phyloP scores from a whole-genome alignment of 805 yeast species.

The Candida montana region DNA sequence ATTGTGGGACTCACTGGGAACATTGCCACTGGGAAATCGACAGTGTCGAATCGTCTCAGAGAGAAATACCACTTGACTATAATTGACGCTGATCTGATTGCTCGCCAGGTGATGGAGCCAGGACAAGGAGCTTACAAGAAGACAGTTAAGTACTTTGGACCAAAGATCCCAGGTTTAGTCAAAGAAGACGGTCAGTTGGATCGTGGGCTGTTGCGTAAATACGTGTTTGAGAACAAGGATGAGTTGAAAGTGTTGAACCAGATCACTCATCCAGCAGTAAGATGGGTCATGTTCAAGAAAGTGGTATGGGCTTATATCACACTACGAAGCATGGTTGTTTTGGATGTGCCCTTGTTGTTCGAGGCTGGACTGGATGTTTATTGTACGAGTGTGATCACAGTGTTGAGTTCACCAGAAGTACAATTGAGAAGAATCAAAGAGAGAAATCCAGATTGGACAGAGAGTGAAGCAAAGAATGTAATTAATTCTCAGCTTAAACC shows the following conservation, averaged over 20 bases:
- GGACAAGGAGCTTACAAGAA: slow-evolving; percentile 64
- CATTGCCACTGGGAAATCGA: slow-evolving; percentile 94
- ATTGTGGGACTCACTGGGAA: slow-evolving; percentile 97
- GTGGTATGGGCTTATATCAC: slow-evolving; percentile 52
- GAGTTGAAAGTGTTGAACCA: slow-evolving; percentile 58
- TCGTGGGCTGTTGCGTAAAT: slow-evolving; percentile 68
- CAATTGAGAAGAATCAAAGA: slow-evolving; percentile 60
- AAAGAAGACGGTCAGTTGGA: slow-evolving; percentile 40
- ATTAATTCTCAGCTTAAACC: slow-evolving; percentile 73
- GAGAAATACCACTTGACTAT: slow-evolving; percentile 50
- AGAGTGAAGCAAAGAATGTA: slow-evolving; percentile 65
- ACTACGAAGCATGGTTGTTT: slow-evolving; percentile 55
- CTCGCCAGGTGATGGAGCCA: slow-evolving; percentile 80
- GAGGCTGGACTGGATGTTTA: slow-evolving; percentile 67
- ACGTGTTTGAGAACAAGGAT: slow-evolving; percentile 65
- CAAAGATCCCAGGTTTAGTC: slow-evolving; percentile 46
- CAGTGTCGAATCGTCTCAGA: slow-evolving; percentile 61
- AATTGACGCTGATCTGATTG: slow-evolving; percentile 88
- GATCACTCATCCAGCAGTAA: slow-evolving; percentile 85
- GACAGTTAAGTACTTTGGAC: slow-evolving; percentile 56
- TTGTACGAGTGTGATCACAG: slow-evolving; percentile 70
- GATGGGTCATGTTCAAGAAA: slow-evolving; percentile 52
- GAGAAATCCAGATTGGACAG: slow-evolving; percentile 63
- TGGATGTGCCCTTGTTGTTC: slow-evolving; percentile 88
- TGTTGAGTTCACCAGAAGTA: slow-evolving; percentile 48